Evolutionary conservation across 495 filamentous ascomycete species (phyloP).

Genomic region (Bacidia gigantensis): DNA sequence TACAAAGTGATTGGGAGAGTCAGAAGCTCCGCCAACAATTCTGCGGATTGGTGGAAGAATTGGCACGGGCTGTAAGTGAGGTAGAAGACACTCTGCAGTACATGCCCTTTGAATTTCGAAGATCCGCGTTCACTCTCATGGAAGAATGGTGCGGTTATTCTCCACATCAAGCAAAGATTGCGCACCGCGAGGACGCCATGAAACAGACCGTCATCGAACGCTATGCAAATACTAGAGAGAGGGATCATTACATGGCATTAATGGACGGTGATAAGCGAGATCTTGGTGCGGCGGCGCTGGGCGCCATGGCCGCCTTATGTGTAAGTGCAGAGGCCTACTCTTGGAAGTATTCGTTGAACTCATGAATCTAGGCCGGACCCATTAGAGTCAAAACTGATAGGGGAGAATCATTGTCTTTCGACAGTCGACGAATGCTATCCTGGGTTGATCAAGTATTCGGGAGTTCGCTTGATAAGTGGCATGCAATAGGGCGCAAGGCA

Average conservation of each 20-base stretch:
- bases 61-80: conserved; percentile 83
- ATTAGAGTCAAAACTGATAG: conserved; percentile 79
- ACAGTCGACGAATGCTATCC: conserved; percentile 76
- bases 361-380: conserved; percentile 50
- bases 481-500: conserved; percentile 80
- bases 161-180: conserved; percentile 72
- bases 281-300: conserved; percentile 75
- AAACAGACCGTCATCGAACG: conserved; percentile 61
- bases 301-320: conserved; percentile 90
- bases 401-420: conserved; percentile 70
- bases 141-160: conserved; percentile 99
- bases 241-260: conserved; percentile 62
- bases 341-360: conserved; percentile 4
- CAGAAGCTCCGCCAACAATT: conserved; percentile 85
- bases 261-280: conserved; percentile 96
- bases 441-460: conserved; percentile 95
- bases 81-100: conserved; percentile 74
- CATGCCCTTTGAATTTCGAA: conserved; percentile 91
- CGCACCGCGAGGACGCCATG: conserved; percentile 77
- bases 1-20: conserved; percentile 94
- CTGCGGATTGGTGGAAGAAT: conserved; percentile 81
- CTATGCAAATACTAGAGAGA: conserved; percentile 50
- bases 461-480: conserved; percentile 73
- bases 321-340: conserved; percentile 30
- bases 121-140: conserved; percentile 90